Evolutionary conservation across 176 grass and related monocot genomes (phyloP), one percentile per base, ranked within the genome.

Genomic region (Oryza longistaminata): DNA sequence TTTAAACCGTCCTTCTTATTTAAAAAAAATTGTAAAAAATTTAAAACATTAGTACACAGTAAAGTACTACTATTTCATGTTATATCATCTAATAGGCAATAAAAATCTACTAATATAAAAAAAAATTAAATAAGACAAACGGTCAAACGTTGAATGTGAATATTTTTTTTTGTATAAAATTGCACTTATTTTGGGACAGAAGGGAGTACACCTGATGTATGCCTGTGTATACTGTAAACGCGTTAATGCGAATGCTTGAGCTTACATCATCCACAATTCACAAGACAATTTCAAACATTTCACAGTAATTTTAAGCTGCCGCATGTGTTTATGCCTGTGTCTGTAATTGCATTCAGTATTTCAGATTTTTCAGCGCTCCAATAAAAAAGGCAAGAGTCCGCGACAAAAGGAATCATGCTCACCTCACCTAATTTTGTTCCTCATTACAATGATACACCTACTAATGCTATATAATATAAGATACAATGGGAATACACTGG

Each of bases 401-500:
- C 58, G 9, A n/a, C 1, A 6, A 25, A 69, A 84, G 27, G 58
- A 39, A 52, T 66, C 29, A 7, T 73, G 6, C 48, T 66, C 60
- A 74, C 15, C 50, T 75, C 50, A 82, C 46, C 64, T 70, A 25
- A 8, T 66, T 65, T 66, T 74, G 58, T 62, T 62, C 58, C 72
- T 37, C 21, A n/a, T 26, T 35, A 37, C 35, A 81, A 71, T 16
- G n/a, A 64, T 72, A 11, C 17, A 11, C 17, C 77, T 65, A 64
- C 7, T 11, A 16, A 6, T 61, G n/a, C 14, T 43, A 66, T 43
- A 66, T 35, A 77, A 10, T 43, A 55, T 35, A 77, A 21, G 77
- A 65, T 86, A 82, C 21, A 71, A 16, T 64, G 78, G 12, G 7
- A 65, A 77, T 70, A 77, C 66, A 67, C 7, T 16, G 43, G 60